Conservation (phyloP, 257 asterid species). For the Parsonsia alboflavescens region DNA sequence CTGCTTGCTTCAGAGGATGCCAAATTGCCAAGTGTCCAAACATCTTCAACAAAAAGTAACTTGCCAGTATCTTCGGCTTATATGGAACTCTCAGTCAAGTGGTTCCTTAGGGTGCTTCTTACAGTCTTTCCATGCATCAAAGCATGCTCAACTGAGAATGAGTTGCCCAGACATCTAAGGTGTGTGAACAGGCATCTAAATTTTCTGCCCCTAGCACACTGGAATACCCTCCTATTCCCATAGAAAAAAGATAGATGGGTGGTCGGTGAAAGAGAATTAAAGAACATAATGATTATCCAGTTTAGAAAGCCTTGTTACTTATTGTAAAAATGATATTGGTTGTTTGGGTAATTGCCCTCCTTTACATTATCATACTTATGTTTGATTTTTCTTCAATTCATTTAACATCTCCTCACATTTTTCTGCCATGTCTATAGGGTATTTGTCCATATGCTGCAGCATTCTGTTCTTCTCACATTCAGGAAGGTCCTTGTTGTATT, state of each 20-base stretch:
- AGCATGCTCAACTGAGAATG: constrained; percentile 79
- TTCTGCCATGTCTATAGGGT: constrained; percentile 49
- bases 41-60: constrained; percentile 46
- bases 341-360: not conserved
- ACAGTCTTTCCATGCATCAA: constrained; percentile 86
- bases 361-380: not conserved
- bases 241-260: not conserved
- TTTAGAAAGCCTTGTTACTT: not conserved
- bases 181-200: constrained; percentile 25
- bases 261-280: not conserved
- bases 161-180: constrained; percentile 87
- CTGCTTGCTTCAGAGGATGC: constrained; percentile 62
- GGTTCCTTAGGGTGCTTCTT: constrained; percentile 86
- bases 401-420: constrained; percentile 14
- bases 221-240: not conserved
- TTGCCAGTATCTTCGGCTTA: constrained; percentile 63
- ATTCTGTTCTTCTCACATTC: constrained; percentile 57
- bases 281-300: not conserved
- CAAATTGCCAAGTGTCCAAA: constrained; percentile 30
- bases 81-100: constrained; percentile 85
- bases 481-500: constrained; percentile 61
- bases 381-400: constrained; percentile 9
- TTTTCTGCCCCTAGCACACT: constrained; percentile 13
- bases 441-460: constrained; percentile 73
- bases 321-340: not conserved